Evolutionary conservation across 2,329 filamentous ascomycete species (phyloP), one percentile per base, ranked within the genome.

Genomic region (Berkeleyomyces basicola): DNA sequence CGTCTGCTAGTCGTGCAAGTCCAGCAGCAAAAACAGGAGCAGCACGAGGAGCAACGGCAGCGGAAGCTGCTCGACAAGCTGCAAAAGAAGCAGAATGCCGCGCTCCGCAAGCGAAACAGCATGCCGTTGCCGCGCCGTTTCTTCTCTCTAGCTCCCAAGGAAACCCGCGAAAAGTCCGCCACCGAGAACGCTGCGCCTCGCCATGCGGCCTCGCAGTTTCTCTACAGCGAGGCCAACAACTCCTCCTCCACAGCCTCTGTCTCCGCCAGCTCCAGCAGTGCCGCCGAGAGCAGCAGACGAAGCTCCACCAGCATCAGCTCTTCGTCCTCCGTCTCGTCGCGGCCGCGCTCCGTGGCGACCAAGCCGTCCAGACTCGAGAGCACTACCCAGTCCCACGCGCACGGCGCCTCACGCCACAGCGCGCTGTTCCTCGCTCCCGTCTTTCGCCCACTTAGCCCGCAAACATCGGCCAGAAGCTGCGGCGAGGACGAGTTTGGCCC

Each of bases 1-100:
- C 77, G 81, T 16, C 74, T 85, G 33, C 73, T 74, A 58, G 66
- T 75, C 9, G 77, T 84, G 16, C 71, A 81, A 11, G 74, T 74
- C 4, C 75, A 82, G 64, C 78, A 79, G 65, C 78, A 78, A 37
- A 55, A 55, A 36, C 11, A 46, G 7, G 43, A 46, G 11, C 43
- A n/a, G 5, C 43, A 46, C 43, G 43, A 46, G 43, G 11, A 46
- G 23, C 23, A 23, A 23, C 23, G 23, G 23, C 51, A 37, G 9
- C 51, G 39, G 9, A 55, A 55, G 33, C 33, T n/a, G 11, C 33
- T 55, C 36, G 31, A 36, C 31, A 55, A 39, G 11, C 10, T n/a
- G 7, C 51, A 39, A 31, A 55, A 53, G 11, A 23, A 23, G 31
- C 49, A 53, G n/a, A 44, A 46, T 23, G 23, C 23, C 23, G 23